Percentiles rank a stretch among this genome's conserved stretches.
Conservation (phyloP, 768 basidiomycete genomes). For the Suillus decipiens region DNA sequence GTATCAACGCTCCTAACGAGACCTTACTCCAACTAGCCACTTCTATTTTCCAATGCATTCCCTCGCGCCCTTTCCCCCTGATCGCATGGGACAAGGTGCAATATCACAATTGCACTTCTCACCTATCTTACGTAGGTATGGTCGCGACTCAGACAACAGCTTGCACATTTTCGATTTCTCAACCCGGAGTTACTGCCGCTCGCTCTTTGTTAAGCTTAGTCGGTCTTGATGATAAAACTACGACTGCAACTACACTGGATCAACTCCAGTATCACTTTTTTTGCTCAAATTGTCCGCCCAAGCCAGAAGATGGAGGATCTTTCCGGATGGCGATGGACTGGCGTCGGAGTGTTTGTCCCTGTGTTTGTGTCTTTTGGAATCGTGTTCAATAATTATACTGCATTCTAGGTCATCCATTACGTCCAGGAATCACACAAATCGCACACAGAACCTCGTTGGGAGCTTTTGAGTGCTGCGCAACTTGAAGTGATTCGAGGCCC, state of each 20-base stretch:
- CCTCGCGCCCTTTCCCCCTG: neutral
- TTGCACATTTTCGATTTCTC: neutral
- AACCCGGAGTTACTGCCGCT: neutral
- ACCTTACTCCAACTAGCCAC: conserved; percentile 1
- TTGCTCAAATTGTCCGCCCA: neutral
- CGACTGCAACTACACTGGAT: neutral
- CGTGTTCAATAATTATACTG: neutral
- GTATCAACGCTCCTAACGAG: neutral
- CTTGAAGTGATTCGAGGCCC: neutral
- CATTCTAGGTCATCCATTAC: conserved; percentile 5
- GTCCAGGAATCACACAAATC: neutral
- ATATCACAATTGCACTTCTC: neutral
- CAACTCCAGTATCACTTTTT: neutral
- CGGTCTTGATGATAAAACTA: neutral
- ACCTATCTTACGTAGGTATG: fast-evolving
- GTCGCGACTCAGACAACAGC: fast-evolving
- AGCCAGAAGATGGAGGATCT: neutral
- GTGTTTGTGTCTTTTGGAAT: neutral
- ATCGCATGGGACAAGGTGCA: conserved; percentile 4
- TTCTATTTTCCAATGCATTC: neutral
- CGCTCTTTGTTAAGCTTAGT: neutral
- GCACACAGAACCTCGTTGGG: conserved; percentile 4
- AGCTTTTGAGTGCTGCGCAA: conserved; percentile 6
- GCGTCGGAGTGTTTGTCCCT: neutral
- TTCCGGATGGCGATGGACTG: conserved; percentile 8